Evolutionary conservation across 2,329 filamentous ascomycete species (phyloP).

Genomic region (Coniochaeta sp.): DNA sequence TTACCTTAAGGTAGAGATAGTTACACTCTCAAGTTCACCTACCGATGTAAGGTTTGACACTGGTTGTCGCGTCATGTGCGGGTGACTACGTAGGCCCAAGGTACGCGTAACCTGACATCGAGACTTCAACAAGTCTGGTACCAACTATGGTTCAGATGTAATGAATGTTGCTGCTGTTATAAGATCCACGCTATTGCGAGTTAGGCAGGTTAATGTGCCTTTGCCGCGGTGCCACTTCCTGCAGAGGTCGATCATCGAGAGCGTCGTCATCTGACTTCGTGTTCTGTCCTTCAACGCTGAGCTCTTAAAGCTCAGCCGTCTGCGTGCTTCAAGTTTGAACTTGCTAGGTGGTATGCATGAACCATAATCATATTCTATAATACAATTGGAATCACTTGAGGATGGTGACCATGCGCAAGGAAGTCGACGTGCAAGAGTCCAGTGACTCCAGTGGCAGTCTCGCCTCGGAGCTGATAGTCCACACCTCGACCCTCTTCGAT

Average conservation of each 20-base stretch:
- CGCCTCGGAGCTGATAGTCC: not conserved
- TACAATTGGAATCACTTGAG: not conserved
- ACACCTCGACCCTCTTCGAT: slow-evolving; percentile 1
- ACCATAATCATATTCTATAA: no score
- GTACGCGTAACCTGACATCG: not conserved
- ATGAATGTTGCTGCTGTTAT: not conserved
- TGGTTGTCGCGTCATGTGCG: no score
- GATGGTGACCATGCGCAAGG: not conserved
- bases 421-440: not conserved
- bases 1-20: no score
- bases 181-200: not conserved
- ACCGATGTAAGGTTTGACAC: no score
- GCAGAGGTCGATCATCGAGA: not conserved
- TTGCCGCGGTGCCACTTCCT: not conserved
- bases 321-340: not conserved
- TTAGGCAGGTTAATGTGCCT: not conserved
- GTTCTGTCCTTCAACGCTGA: not conserved
- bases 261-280: not conserved
- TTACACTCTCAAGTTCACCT: no score
- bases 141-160: not conserved
- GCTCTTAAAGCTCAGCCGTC: not conserved
- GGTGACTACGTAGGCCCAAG: no score
- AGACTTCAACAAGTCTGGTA: not conserved
- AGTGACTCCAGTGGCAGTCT: not conserved
- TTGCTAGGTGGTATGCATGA: no score